A percentile compares a stretch with the other conserved stretches of the same genome.
These are phyloP conservation scores for Rubroshorea leprosula DNA, from an alignment of 345 rosid species.

Conservation along the genomic window DNA sequence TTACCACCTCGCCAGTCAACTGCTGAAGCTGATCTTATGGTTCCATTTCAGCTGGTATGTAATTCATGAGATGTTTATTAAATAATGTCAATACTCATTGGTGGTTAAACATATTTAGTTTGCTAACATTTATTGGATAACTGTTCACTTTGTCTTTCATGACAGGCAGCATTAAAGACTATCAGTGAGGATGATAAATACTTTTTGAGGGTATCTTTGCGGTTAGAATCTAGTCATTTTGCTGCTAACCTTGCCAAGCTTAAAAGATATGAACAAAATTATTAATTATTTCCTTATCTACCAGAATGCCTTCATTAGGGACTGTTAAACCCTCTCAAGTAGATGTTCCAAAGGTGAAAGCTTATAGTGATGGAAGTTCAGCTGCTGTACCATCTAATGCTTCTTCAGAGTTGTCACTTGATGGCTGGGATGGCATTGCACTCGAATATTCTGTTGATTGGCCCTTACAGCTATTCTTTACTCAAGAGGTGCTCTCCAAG, in stretches of 20 bases:
- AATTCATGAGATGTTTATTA: neutral
- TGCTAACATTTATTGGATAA: no score
- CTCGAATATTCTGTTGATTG: slow-evolving; percentile 91
- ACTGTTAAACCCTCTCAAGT: slow-evolving; percentile 62
- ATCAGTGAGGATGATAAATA: slow-evolving; percentile 88
- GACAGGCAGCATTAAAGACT: slow-evolving; percentile 91
- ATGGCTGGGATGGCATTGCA: slow-evolving; percentile 94
- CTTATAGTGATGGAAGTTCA: slow-evolving; percentile 37
- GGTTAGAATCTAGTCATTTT: slow-evolving; percentile 40
- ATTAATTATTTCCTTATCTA: slow-evolving; percentile 14
- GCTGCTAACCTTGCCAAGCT: neutral
- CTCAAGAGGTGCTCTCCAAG: slow-evolving; percentile 95
- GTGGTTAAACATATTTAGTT: neutral
- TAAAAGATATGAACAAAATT: slow-evolving; percentile 9
- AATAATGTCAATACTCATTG: neutral
- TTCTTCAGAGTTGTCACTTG: slow-evolving; percentile 54
- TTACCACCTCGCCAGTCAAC: slow-evolving; percentile 94
- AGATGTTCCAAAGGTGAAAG: slow-evolving; percentile 50
- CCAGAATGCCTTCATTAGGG: slow-evolving; percentile 90
- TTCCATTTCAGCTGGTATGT: slow-evolving; percentile 94
- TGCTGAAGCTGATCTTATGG: slow-evolving; percentile 96
- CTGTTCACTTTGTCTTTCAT: slow-evolving; percentile 7
- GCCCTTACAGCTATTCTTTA: slow-evolving; percentile 91
- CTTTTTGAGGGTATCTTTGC: slow-evolving; percentile 74
- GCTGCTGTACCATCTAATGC: slow-evolving; percentile 29